Percentiles rank a stretch among this genome's conserved stretches.
phyloP scores from a whole-genome alignment of 169 alveolate genomes.

The Plasmodium gaboni region DNA sequence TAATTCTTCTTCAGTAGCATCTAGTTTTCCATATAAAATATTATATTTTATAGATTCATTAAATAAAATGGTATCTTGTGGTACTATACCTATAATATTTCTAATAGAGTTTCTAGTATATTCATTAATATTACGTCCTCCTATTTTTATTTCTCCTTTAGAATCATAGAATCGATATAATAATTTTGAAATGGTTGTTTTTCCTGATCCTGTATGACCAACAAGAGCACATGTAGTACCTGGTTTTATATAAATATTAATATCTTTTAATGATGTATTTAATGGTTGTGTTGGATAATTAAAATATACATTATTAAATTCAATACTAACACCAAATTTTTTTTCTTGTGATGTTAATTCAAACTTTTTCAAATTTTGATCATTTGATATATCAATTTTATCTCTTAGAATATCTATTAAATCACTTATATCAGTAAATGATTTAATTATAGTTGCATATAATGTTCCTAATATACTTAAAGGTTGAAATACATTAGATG shows the following conservation, averaged over 20 bases:
- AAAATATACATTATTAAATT: conserved; percentile 50
- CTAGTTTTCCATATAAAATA: conserved; percentile 91
- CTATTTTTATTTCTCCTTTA: conserved; percentile 80
- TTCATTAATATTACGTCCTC: conserved; percentile 75
- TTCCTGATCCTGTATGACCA: conserved; percentile 87
- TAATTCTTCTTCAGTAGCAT: conserved; percentile 87
- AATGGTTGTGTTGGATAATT: conserved; percentile 34
- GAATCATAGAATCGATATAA: conserved; percentile 84
- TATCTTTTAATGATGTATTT: conserved; percentile 22
- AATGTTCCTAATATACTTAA: conserved; percentile 82
- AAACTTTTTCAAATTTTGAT: conserved; percentile 20
- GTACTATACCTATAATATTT: conserved; percentile 83
- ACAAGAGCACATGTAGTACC: conserved; percentile 84
- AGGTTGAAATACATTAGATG: conserved; percentile 81
- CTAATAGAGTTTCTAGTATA: conserved; percentile 80
- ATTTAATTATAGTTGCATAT: conserved; percentile 78
- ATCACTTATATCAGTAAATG: conserved; percentile 61
- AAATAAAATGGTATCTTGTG: conserved; percentile 93
- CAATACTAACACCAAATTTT: conserved; percentile 69
- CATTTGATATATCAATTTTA: conserved; percentile 40
- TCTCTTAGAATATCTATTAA: conserved; percentile 58
- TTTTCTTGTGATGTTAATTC: conserved; percentile 63
- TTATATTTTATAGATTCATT: conserved; percentile 92
- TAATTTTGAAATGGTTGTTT: conserved; percentile 82
- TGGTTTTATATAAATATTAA: conserved; percentile 65